Conservation (phyloP, 192 early-diverging fungal species). For the Coemansia sp. region DNA sequence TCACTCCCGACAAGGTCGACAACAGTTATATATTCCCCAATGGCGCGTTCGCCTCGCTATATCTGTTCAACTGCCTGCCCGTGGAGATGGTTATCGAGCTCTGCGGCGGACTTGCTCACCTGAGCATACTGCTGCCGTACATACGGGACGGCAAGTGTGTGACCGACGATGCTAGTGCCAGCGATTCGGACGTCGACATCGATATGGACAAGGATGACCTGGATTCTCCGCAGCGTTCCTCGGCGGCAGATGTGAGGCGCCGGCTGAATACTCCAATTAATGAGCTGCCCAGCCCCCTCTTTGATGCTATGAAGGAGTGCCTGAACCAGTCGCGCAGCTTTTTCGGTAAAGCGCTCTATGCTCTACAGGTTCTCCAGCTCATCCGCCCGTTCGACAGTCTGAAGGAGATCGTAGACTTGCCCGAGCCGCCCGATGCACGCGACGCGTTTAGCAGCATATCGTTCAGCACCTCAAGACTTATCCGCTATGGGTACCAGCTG, state of each 20-base stretch:
- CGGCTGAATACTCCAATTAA: constrained; percentile 24
- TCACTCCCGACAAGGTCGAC: constrained; percentile 14
- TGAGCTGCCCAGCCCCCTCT: constrained; percentile 12
- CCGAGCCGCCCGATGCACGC: constrained; percentile 13
- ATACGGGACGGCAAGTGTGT: constrained; percentile 16
- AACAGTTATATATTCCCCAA: constrained; percentile 10
- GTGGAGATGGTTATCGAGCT: constrained; percentile 21
- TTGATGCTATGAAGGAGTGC: neutral
- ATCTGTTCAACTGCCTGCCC: constrained; percentile 17
- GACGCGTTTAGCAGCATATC: constrained; percentile 6
- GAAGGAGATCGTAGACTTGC: constrained; percentile 6
- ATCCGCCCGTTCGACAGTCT: constrained; percentile 15
- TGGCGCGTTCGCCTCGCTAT: constrained; percentile 12
- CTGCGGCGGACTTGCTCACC: constrained; percentile 4
- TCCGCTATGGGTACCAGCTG: constrained; percentile 28
- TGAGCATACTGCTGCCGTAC: constrained; percentile 8
- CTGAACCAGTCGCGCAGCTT: constrained; percentile 1
- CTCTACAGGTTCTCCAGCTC: constrained; percentile 23
- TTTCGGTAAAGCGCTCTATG: constrained; percentile 8
- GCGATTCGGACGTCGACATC: neutral
- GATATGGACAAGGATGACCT: neutral
- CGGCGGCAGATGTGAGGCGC: constrained; percentile 13
- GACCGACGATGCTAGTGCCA: neutral
- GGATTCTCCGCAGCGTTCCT: neutral
- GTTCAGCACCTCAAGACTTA: neutral